Conservation (phyloP, 2,329 filamentous ascomycete genomes). For the Talaromyces piceae region DNA sequence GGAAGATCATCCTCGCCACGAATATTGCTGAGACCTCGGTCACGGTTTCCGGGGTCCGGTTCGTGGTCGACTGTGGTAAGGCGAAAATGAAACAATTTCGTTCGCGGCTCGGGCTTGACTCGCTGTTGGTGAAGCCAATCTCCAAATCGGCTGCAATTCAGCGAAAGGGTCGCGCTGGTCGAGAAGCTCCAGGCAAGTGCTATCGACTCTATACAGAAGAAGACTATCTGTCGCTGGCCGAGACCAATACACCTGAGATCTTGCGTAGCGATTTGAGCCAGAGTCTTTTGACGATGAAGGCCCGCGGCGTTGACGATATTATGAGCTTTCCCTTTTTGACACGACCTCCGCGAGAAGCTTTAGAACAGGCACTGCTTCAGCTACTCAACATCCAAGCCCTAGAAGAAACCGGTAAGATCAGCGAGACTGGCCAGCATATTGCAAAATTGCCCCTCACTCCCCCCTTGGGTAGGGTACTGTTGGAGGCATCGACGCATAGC, state of each 20-base stretch:
- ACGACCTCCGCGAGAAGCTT: slow-evolving; percentile 64
- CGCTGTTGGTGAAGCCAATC: slow-evolving; percentile 80
- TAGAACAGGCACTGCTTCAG: slow-evolving; percentile 75
- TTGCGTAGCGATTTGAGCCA: slow-evolving; percentile 80
- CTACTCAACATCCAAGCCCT: slow-evolving; percentile 73
- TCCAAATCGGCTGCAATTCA: slow-evolving; percentile 92
- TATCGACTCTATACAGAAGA: slow-evolving; percentile 80
- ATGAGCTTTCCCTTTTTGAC: slow-evolving; percentile 80
- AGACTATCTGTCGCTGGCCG: slow-evolving; percentile 61
- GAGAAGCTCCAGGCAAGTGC: slow-evolving; percentile 86
- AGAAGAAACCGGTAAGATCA: slow-evolving; percentile 64
- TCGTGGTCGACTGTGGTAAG: slow-evolving; percentile 88
- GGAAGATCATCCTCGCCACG: slow-evolving; percentile 86
- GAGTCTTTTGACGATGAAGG: slow-evolving; percentile 87
- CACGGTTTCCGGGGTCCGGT: slow-evolving; percentile 85
- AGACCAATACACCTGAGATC: slow-evolving; percentile 79
- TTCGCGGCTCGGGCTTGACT: slow-evolving; percentile 76
- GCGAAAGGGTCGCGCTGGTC: slow-evolving; percentile 80
- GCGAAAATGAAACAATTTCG: slow-evolving; percentile 92
- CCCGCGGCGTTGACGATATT: slow-evolving; percentile 75
- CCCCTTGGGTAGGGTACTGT: slow-evolving; percentile 69
- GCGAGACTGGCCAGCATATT: slow-evolving; percentile 64
- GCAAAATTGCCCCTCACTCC: slow-evolving; percentile 77
- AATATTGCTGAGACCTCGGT: slow-evolving; percentile 99
- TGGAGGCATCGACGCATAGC: slow-evolving; percentile 66